Conservation (phyloP, 225 moss, liverwort and hornwort genomes). For the Sphagnum contortum region DNA sequence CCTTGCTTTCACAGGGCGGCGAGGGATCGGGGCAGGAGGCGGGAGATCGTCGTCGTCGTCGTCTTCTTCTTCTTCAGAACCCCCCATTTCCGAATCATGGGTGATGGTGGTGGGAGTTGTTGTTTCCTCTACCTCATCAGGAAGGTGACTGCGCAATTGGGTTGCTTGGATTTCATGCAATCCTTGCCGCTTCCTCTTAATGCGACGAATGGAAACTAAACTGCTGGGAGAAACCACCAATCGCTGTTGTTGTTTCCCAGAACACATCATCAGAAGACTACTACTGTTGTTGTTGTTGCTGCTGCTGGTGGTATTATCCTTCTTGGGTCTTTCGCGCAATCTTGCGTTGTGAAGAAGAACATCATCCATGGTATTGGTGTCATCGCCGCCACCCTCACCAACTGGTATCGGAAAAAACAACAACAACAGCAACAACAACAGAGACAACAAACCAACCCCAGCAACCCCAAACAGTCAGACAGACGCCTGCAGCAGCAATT, state of each 20-base stretch:
- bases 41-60: slow-evolving; percentile 71
- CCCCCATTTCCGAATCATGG: slow-evolving; percentile 77
- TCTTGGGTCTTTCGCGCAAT: slow-evolving; percentile 74
- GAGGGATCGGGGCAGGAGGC: slow-evolving; percentile 75
- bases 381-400: slow-evolving; percentile 26
- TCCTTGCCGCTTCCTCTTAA: slow-evolving; percentile 83
- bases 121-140: slow-evolving; percentile 75
- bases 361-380: slow-evolving; percentile 83
- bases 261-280: too few species aligned
- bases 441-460: too few species aligned
- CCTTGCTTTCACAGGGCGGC: slow-evolving; percentile 57
- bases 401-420: too few species aligned
- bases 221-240: slow-evolving; percentile 33
- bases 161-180: slow-evolving; percentile 54
- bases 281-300: too few species aligned
- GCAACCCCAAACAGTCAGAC: too few species aligned
- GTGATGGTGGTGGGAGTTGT: slow-evolving; percentile 7
- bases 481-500: too few species aligned
- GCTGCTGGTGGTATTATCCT: slow-evolving; percentile 23
- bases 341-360: slow-evolving; percentile 50
- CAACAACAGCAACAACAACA: too few species aligned
- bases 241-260: neutral
- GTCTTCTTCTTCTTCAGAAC: slow-evolving; percentile 17
- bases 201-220: slow-evolving; percentile 48
- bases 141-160: slow-evolving; percentile 51